Conservation (phyloP, 768 basidiomycete genomes). For the Suillus occidentalis region DNA sequence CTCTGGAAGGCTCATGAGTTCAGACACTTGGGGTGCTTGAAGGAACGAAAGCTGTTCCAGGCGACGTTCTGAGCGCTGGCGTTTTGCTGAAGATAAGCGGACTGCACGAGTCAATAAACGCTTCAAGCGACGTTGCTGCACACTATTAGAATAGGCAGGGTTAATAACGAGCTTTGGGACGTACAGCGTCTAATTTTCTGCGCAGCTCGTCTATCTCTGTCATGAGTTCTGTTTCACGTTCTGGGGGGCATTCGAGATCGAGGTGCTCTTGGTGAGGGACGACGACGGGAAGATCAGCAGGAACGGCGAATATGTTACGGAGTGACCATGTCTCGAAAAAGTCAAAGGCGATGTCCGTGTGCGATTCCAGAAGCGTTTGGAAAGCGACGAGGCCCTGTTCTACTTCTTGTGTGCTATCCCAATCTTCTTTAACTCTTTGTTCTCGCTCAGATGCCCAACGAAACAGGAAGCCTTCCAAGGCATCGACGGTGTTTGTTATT, state of each 20-base stretch:
- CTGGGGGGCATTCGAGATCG: constrained; percentile 60
- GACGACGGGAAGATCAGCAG: constrained; percentile 66
- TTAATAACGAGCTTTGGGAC: constrained; percentile 26
- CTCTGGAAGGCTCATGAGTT: constrained; percentile 40
- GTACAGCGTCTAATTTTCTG: constrained; percentile 65
- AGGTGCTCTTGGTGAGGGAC: constrained; percentile 75
- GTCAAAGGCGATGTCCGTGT: constrained; percentile 89
- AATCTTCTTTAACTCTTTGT: constrained; percentile 43
- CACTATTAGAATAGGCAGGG: constrained; percentile 5
- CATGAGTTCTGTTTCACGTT: constrained; percentile 59
- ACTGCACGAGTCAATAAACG: constrained; percentile 55
- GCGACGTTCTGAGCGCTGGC: constrained; percentile 45
- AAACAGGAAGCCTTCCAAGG: constrained; percentile 74
- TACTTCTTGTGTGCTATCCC: constrained; percentile 67
- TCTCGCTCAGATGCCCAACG: constrained; percentile 72
- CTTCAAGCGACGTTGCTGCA: constrained; percentile 67
- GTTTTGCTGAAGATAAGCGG: constrained; percentile 45
- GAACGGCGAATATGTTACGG: constrained; percentile 83
- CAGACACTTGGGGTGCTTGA: constrained; percentile 37
- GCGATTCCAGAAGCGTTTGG: constrained; percentile 84
- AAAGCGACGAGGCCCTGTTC: constrained; percentile 83
- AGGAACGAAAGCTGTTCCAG: constrained; percentile 47
- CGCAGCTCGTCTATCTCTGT: constrained; percentile 70
- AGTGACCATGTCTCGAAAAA: constrained; percentile 89
- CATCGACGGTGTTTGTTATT: constrained; percentile 75